Percentiles rank a stretch among this genome's conserved stretches.
Evolutionary conservation across 2,329 filamentous ascomycete species (phyloP).

Genomic region (Exophiala bonariae): DNA sequence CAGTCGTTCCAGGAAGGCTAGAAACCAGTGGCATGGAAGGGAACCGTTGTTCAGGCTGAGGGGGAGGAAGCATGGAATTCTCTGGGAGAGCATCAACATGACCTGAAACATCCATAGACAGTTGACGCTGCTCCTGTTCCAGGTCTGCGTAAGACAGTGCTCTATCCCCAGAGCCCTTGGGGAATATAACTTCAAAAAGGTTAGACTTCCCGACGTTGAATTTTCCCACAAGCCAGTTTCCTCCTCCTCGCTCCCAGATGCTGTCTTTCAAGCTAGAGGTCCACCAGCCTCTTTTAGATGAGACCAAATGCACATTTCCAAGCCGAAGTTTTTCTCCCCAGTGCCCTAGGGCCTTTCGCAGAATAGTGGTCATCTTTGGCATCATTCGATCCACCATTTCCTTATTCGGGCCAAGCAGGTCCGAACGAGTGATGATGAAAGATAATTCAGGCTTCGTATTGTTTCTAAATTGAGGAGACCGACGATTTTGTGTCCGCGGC

Average conservation of each 20-base stretch:
- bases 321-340: conserved; percentile 70
- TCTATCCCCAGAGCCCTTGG: conserved; percentile 66
- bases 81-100: conserved; percentile 28
- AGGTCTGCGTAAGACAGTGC: conserved; percentile 33
- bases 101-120: conserved; percentile 15
- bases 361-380: conserved; percentile 76
- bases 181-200: conserved; percentile 83
- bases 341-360: conserved; percentile 73
- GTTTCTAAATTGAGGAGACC: conserved; percentile 49
- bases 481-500: conserved; percentile 76
- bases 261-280: conserved; percentile 82
- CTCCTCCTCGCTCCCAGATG: conserved; percentile 80
- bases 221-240: conserved; percentile 95
- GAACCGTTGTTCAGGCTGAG: conserved; percentile 70
- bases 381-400: conserved; percentile 81
- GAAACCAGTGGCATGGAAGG: conserved; percentile 86
- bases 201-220: conserved; percentile 97
- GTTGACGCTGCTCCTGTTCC: conserved; percentile 31
- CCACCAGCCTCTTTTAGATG: conserved; percentile 86
- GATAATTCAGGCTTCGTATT: conserved; percentile 60
- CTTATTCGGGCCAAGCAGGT: conserved; percentile 81
- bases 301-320: conserved; percentile 84
- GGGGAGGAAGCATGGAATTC: conserved; percentile 69
- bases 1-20: conserved; percentile 86
- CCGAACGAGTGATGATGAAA: conserved; percentile 87